Percentiles rank a stretch among this genome's conserved stretches.
Evolutionary conservation across 345 rosid species (phyloP).

Genomic region (Nephelium lappaceum): DNA sequence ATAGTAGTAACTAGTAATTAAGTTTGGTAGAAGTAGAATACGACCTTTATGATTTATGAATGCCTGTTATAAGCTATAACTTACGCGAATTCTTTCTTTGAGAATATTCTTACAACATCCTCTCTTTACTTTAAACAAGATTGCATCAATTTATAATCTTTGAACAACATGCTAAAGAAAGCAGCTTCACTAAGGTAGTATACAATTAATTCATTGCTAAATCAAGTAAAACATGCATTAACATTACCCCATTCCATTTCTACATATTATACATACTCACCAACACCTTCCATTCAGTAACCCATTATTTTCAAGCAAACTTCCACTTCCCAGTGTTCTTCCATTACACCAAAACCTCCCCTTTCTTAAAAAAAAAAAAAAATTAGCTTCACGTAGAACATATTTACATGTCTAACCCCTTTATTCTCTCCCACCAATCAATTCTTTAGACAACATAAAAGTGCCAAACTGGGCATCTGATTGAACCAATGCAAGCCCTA

Average conservation of each 20-base stretch:
- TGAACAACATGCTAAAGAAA: not conserved
- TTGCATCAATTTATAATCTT: not conserved
- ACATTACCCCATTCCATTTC: not conserved
- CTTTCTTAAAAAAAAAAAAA: not conserved
- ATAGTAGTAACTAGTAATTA: not conserved
- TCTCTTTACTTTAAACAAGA: not conserved
- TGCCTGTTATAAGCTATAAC: no score
- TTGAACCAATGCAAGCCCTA: not conserved
- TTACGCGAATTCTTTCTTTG: no score
- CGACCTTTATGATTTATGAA: not conserved
- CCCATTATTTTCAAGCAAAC: not conserved
- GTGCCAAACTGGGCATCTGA: slow-evolving; percentile 36
- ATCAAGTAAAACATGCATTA: not conserved
- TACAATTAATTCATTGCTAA: no score
- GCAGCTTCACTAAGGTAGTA: no score
- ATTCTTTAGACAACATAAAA: slow-evolving; percentile 25
- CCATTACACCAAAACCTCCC: not conserved
- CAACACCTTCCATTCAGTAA: not conserved
- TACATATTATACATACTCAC: not conserved
- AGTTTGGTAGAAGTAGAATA: not conserved
- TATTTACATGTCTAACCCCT: not conserved
- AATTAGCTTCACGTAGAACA: not conserved
- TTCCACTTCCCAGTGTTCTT: not conserved
- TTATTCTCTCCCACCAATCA: not conserved
- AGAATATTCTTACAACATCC: no score